These are phyloP conservation scores for Aspergillus novofumigatus DNA, from an alignment of 2,329 filamentous ascomycete genomes.

Conservation along the genomic window DNA sequence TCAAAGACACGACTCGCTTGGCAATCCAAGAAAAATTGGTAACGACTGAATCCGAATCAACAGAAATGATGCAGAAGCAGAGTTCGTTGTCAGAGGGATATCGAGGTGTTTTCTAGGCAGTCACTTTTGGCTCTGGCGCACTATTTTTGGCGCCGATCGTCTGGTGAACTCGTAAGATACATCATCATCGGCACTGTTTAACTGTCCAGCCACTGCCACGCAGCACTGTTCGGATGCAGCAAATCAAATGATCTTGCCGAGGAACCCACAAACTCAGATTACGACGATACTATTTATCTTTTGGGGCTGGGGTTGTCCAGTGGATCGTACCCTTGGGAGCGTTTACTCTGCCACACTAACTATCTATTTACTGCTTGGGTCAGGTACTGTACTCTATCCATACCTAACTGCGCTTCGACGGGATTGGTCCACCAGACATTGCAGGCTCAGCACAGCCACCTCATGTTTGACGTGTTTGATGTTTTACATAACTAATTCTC, in stretches of 20 bases:
- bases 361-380: background rate
- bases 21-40: background rate
- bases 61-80: background rate
- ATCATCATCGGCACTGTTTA: background rate
- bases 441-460: background rate
- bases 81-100: conserved; percentile 1
- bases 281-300: background rate
- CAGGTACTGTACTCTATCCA: background rate
- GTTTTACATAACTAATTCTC: background rate
- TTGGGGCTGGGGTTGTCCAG: too few relatives aligned
- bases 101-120: conserved; percentile 10
- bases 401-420: background rate
- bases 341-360: background rate
- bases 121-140: conserved; percentile 5
- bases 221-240: background rate
- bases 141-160: conserved; percentile 17
- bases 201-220: background rate
- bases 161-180: background rate
- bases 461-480: background rate
- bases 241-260: background rate
- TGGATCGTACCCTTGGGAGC: background rate
- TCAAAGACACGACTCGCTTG: background rate
- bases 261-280: background rate
- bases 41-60: background rate
- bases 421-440: too few relatives aligned